Conservation (phyloP, 2,329 filamentous ascomycete species). For the Talaromyces sp. region DNA sequence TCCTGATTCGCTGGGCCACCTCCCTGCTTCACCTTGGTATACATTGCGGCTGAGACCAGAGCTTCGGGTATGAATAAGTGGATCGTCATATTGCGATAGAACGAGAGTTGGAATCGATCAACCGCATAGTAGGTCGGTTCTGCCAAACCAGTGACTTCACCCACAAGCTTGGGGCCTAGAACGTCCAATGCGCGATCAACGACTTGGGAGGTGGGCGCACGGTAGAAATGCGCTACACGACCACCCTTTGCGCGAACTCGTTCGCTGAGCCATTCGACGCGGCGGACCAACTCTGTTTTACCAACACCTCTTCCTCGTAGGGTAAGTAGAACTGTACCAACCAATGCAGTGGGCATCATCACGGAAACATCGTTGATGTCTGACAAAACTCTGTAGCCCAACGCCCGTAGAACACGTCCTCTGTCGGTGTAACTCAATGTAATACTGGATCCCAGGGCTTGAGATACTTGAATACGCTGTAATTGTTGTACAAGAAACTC, state of each 20-base stretch:
- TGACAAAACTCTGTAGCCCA: constrained; percentile 87
- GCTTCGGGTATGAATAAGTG: constrained; percentile 95
- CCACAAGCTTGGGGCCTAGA: constrained; percentile 82
- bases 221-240: constrained; percentile 88
- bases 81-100: constrained; percentile 99
- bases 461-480: constrained; percentile 49
- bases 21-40: constrained; percentile 83
- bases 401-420: constrained; percentile 72
- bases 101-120: constrained; percentile 93
- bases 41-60: constrained; percentile 84
- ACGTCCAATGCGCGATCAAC: constrained; percentile 89
- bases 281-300: constrained; percentile 75
- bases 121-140: constrained; percentile 94
- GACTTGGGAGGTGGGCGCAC: constrained; percentile 72
- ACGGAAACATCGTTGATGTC: constrained; percentile 97
- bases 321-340: constrained; percentile 89
- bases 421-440: constrained; percentile 53
- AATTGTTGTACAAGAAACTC: constrained; percentile 78
- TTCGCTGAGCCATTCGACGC: constrained; percentile 85
- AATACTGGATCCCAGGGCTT: constrained; percentile 34
- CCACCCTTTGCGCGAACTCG: constrained; percentile 83
- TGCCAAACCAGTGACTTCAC: constrained; percentile 70
- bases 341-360: constrained; percentile 95
- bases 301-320: constrained; percentile 88
- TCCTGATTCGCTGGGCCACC: constrained; percentile 79